Evolutionary conservation across 306 rosid genomes (phyloP).

Genomic region (Citrullus mucosospermus): DNA sequence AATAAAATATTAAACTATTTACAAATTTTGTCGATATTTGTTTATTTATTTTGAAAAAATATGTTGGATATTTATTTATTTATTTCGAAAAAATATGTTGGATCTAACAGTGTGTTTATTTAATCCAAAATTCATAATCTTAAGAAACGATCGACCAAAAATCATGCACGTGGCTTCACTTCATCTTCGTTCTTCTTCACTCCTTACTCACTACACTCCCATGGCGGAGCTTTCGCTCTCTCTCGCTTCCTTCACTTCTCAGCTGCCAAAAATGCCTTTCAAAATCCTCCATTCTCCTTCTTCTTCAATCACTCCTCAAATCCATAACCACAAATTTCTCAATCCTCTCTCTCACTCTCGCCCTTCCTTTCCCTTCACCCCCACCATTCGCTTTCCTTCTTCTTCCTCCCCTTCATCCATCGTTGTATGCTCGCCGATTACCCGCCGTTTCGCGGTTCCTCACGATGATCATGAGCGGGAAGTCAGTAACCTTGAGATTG

Average conservation of each 20-base stretch:
- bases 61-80: too few species aligned
- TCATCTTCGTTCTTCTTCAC: not conserved
- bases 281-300: not conserved
- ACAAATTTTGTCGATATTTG: too few species aligned
- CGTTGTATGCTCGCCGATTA: not conserved
- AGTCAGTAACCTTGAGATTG: conserved; percentile 8
- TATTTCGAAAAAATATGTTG: too few species aligned
- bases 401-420: not conserved
- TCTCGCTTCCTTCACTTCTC: not conserved
- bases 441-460: not conserved
- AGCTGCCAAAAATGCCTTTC: not conserved
- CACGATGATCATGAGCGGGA: not conserved
- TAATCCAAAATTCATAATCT: not conserved
- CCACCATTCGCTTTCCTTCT: not conserved
- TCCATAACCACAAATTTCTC: not conserved
- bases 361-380: not conserved
- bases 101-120: not conserved
- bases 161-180: not conserved
- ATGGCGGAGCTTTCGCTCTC: not conserved
- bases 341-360: not conserved
- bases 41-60: too few species aligned
- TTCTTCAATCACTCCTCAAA: not conserved
- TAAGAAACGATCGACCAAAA: not conserved
- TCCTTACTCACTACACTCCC: not conserved
- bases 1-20: too few species aligned